A percentile compares a stretch with the other conserved stretches of the same genome.
These are phyloP conservation scores for Zygosaccharomyces bailii DNA, from an alignment of 805 yeast genomes.

Conservation along the genomic window DNA sequence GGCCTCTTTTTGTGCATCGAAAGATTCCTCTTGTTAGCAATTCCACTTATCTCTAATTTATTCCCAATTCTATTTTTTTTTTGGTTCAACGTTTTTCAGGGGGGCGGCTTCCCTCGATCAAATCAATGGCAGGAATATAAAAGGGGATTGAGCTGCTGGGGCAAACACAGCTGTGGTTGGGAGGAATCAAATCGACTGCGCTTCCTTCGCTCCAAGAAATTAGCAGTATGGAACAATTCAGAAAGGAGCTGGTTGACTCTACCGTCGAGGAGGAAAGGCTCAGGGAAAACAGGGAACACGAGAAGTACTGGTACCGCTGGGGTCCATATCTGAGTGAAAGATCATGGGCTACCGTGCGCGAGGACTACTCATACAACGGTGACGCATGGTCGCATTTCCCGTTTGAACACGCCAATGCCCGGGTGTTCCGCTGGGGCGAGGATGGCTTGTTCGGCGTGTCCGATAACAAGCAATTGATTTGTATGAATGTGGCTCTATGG, in stretches of 20 bases:
- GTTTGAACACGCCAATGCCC: constrained; percentile 74
- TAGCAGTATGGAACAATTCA: constrained; percentile 20
- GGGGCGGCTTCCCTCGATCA: neutral
- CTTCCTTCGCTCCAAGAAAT: too few relatives aligned
- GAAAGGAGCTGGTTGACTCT: constrained; percentile 24
- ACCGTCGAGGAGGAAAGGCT: constrained; percentile 39
- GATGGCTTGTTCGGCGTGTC: constrained; percentile 90
- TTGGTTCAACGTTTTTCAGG: neutral
- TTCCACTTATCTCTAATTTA: too few relatives aligned
- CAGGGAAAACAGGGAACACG: constrained; percentile 33
- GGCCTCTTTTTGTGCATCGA: neutral
- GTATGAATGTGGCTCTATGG: constrained; percentile 85
- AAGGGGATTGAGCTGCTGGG: too few relatives aligned
- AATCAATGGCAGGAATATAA: neutral
- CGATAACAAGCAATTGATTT: constrained; percentile 74
- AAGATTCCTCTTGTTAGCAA: neutral
- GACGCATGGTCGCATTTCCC: constrained; percentile 90
- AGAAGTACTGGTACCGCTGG: constrained; percentile 78
- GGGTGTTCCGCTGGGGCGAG: constrained; percentile 93
- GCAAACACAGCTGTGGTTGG: too few relatives aligned
- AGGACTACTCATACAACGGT: constrained; percentile 81
- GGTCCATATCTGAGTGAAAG: constrained; percentile 89
- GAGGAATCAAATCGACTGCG: too few relatives aligned
- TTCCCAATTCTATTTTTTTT: neutral
- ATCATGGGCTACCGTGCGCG: constrained; percentile 83